Evolutionary conservation across 805 yeast species (phyloP), one percentile per base, ranked within the genome.

Genomic region (Starmerella roubikii): DNA sequence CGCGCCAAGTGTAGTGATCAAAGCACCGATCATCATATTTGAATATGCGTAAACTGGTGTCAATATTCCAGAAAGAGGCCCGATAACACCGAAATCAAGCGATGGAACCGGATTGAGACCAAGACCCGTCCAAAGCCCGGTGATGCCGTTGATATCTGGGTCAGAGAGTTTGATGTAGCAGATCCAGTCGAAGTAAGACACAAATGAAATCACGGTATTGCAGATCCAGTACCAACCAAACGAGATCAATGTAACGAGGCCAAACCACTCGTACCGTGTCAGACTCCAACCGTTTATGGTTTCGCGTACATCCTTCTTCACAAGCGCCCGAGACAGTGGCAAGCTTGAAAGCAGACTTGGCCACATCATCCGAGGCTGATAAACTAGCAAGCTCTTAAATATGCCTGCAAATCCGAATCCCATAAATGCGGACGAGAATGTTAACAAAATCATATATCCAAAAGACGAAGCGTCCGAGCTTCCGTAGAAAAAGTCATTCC

Each of bases 371-470:
- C 62, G 57, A 3, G 59, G 57, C 12, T 74, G 75, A 49, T 72
- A 72, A 8, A 74, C 66, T 2, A 65, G 66, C 24, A 76, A 69
- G 42, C 70, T 68, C 50, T 78, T 66, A 65, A 75, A 65, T 17
- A 76, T 51, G 35, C 79, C 77, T 5, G 83, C 81, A 53, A 77
- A 67, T 1, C 80, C 76, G 50, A 74, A 71, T 19, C 84, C 85
- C 47, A 77, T 57, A 44, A 71, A 72, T 52, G 75, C 77, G 2
- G 80, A 65, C 2, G 78, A 65, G 3, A 74, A 46, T 1, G 70
- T 58, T 25, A 76, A 60, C 26, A 73, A 47, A 12, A 74, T 47
- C 55, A 73, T 76, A 54, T 67, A 78, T 1, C 74, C 69, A 54
- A 69, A 65, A 10, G 46, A 35, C 47, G 54, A 55, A 41, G 34